phyloP scores from a whole-genome alignment of 768 basidiomycete genomes.

The Sarcodon sp. region DNA sequence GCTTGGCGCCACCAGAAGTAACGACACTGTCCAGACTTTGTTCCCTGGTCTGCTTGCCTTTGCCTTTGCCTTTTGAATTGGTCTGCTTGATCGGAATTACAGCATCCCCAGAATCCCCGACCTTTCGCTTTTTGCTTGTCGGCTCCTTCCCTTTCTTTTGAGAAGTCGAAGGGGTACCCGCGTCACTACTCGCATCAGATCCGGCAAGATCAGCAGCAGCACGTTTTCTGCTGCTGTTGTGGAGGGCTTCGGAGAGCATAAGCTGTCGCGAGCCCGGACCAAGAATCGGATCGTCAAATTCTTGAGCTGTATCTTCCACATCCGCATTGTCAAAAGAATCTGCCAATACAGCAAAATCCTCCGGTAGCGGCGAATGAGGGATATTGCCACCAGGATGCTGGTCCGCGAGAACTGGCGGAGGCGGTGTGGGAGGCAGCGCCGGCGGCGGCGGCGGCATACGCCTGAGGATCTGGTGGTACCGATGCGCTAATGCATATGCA shows the following conservation, averaged over 20 bases:
- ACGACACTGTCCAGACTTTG: conserved; percentile 41
- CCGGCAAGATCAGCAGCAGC: conserved; percentile 29
- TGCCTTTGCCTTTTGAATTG: conserved; percentile 31
- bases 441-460: conserved; percentile 29
- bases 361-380: neutral
- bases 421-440: conserved; percentile 14
- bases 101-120: conserved; percentile 25
- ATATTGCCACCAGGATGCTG: conserved; percentile 15
- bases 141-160: conserved; percentile 24
- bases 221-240: conserved; percentile 31
- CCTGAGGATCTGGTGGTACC: conserved; percentile 37
- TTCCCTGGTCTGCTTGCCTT: conserved; percentile 38
- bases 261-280: conserved; percentile 13
- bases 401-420: conserved; percentile 20
- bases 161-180: conserved; percentile 26
- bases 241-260: conserved; percentile 4
- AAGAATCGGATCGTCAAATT: conserved; percentile 43
- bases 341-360: neutral
- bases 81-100: conserved; percentile 32
- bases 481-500: conserved; percentile 44
- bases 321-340: conserved; percentile 10
- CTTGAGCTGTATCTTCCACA: conserved; percentile 44
- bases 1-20: conserved; percentile 32
- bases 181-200: conserved; percentile 49
- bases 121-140: conserved; percentile 47